These are phyloP conservation scores for Boletus vermiculosoides DNA, from an alignment of 768 basidiomycete genomes.

Conservation along the genomic window DNA sequence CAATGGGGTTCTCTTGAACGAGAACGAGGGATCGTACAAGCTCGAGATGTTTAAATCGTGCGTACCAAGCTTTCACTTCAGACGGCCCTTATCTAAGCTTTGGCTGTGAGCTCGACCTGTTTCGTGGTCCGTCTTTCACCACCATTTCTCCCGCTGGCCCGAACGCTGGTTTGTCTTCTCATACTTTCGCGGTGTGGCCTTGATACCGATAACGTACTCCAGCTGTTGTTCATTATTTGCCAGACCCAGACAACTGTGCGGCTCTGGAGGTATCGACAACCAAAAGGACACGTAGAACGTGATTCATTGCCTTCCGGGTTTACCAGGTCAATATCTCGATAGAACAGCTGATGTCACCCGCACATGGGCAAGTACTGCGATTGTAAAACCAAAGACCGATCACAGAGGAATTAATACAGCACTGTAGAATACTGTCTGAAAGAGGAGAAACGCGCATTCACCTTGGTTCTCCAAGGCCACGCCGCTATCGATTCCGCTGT, in stretches of 20 bases:
- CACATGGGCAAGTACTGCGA: conserved; percentile 59
- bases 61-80: conserved; percentile 29
- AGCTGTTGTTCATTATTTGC: conserved; percentile 94
- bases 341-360: conserved; percentile 95
- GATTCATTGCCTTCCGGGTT: not conserved
- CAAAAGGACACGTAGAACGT: not conserved
- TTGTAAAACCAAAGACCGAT: not conserved
- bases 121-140: conserved; percentile 84
- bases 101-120: conserved; percentile 68
- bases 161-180: conserved; percentile 67
- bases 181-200: not conserved
- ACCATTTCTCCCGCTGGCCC: conserved; percentile 93
- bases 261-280: conserved; percentile 68
- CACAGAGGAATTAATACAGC: conserved; percentile 40
- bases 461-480: conserved; percentile 87
- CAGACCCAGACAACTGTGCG: conserved; percentile 69
- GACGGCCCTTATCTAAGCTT: not conserved
- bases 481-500: conserved; percentile 84
- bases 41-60: conserved; percentile 82
- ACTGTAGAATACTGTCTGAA: conserved; percentile 84
- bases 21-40: conserved; percentile 76
- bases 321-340: conserved; percentile 76
- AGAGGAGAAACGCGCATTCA: conserved; percentile 86
- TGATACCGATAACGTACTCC: not conserved
- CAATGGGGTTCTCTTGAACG: conserved; percentile 62